Conservation (phyloP, 78 protist species). For the Dictyostelium capitatum region DNA sequence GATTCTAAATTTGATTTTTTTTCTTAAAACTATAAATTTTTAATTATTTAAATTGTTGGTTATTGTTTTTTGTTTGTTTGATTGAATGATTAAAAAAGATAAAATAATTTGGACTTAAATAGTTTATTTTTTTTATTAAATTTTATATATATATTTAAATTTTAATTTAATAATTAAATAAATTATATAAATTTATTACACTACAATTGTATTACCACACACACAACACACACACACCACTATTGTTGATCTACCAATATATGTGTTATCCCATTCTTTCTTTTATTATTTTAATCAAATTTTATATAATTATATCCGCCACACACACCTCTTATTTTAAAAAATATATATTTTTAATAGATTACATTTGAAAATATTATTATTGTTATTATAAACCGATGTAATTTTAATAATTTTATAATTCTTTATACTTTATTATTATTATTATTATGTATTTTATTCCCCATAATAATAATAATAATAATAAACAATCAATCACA, state of each 20-base stretch:
- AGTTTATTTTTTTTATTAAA: too few species aligned
- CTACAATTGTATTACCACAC: too few species aligned
- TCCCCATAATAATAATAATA: not conserved
- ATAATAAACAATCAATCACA: not conserved
- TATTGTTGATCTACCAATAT: too few species aligned
- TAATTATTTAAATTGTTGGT: slow-evolving; percentile 8
- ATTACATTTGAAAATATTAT: slow-evolving; percentile 8
- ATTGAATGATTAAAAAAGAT: slow-evolving; percentile 14
- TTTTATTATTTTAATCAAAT: not conserved
- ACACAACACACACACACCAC: too few species aligned
- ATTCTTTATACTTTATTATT: not conserved
- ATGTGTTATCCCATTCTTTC: not conserved
- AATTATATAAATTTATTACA: too few species aligned
- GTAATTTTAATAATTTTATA: not conserved
- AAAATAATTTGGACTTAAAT: too few species aligned
- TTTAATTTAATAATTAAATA: too few species aligned
- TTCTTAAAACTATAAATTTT: slow-evolving; percentile 7
- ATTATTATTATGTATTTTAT: not conserved
- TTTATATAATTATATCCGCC: not conserved
- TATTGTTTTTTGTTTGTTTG: slow-evolving; percentile 18
- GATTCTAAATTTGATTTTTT: slow-evolving; percentile 11
- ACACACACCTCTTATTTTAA: not conserved
- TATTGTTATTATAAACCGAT: slow-evolving; percentile 12
- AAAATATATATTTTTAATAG: not conserved
- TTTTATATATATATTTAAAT: too few species aligned